phyloP scores from a whole-genome alignment of 495 filamentous ascomycete species.

The Talaromyces liani region DNA sequence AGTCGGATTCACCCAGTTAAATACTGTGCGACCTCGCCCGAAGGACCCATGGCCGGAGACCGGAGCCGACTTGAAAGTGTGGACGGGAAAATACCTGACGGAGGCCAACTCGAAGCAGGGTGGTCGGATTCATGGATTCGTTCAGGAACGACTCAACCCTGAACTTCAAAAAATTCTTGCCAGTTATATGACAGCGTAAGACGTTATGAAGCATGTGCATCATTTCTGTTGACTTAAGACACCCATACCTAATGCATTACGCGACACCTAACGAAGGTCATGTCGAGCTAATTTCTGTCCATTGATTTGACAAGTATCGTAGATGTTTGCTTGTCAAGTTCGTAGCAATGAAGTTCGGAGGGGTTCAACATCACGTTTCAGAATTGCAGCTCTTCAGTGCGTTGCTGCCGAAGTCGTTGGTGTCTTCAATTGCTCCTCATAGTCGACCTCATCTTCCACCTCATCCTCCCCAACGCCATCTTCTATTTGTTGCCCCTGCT shows the following conservation, averaged over 20 bases:
- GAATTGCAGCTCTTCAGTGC: neutral
- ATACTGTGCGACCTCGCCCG: conserved; percentile 65
- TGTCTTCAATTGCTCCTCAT: conserved; percentile 20
- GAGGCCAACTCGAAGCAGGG: conserved; percentile 47
- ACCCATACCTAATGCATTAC: neutral
- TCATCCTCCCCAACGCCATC: conserved; percentile 37
- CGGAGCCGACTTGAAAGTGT: conserved; percentile 61
- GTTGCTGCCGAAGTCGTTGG: conserved; percentile 4
- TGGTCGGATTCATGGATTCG: conserved; percentile 49
- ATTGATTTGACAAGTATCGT: neutral
- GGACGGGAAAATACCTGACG: conserved; percentile 69
- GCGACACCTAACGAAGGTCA: neutral
- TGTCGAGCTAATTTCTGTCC: neutral
- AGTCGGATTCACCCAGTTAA: conserved; percentile 83
- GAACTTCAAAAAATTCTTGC: conserved; percentile 47
- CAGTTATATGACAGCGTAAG: conserved; percentile 44
- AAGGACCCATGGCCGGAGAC: conserved; percentile 79
- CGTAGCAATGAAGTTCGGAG: neutral
- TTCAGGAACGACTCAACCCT: conserved; percentile 49
- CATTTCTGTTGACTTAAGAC: neutral
- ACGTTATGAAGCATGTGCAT: neutral
- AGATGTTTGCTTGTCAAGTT: neutral
- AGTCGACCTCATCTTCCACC: conserved; percentile 38
- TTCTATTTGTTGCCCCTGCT: conserved; percentile 34
- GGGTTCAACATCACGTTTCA: neutral